These are phyloP conservation scores for Bruguiera gymnorhiza DNA, from an alignment of 345 rosid genomes.

Conservation along the genomic window DNA sequence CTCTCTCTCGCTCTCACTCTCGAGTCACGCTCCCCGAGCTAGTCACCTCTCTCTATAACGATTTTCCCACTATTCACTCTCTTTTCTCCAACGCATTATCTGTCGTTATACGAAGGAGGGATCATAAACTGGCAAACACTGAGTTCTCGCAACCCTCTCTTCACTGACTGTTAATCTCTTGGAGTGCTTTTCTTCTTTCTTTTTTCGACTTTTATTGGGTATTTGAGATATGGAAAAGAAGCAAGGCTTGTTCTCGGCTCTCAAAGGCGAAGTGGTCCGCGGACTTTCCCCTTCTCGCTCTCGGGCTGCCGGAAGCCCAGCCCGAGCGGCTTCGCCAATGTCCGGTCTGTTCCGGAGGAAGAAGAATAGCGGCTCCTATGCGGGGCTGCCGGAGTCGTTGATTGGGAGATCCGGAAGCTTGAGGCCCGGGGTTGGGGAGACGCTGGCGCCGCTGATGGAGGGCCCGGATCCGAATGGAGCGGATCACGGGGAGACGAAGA, in stretches of 20 bases:
- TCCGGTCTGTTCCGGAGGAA: constrained; percentile 46
- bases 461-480: constrained; percentile 91
- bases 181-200: background rate
- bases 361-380: constrained; percentile 31
- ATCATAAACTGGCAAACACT: background rate
- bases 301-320: constrained; percentile 73
- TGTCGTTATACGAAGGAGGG: background rate
- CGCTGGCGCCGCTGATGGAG: constrained; percentile 69
- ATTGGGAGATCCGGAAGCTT: constrained; percentile 73
- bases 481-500: constrained; percentile 44
- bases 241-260: constrained; percentile 82
- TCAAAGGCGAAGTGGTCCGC: constrained; percentile 74
- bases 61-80: constrained; percentile 1
- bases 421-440: constrained; percentile 54
- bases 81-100: background rate
- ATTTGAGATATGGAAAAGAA: constrained; percentile 66
- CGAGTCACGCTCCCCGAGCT: background rate
- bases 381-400: constrained; percentile 43
- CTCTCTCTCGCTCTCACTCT: background rate
- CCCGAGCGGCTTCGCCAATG: constrained; percentile 50
- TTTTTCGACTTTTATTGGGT: background rate
- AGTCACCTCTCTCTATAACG: background rate
- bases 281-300: constrained; percentile 89
- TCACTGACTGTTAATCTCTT: no score
- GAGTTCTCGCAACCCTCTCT: no score